Percentiles rank a stretch among this genome's conserved stretches.
phyloP scores from a whole-genome alignment of 257 asterid species.

The Solanum paucissectum region DNA sequence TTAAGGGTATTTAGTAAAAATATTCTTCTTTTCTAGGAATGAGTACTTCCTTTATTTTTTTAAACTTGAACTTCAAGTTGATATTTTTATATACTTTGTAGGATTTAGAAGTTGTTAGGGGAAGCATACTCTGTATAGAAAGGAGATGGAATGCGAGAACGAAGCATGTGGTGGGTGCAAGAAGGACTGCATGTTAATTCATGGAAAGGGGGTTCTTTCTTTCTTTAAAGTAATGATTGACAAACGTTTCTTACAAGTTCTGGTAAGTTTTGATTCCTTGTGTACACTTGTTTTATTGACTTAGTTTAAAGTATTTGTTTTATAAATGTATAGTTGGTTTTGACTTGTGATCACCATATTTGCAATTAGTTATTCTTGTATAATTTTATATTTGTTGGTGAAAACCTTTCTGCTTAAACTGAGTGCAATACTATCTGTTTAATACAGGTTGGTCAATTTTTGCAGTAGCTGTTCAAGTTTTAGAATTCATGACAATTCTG shows the following conservation, averaged over 20 bases:
- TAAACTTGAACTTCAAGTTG: not conserved
- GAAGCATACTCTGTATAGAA: not conserved
- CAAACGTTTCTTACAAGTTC: not conserved
- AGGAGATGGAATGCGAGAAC: not conserved
- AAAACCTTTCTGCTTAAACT: not conserved
- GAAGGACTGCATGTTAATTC: constrained; percentile 2
- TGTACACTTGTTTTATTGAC: not conserved
- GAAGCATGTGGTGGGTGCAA: constrained; percentile 5
- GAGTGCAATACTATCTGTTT: not conserved
- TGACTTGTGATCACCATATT: not conserved
- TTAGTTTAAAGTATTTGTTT: not conserved
- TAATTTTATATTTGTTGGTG: not conserved
- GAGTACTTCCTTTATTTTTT: not conserved
- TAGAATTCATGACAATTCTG: not conserved
- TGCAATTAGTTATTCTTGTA: not conserved
- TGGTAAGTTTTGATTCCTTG: constrained; percentile 8
- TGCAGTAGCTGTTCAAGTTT: not conserved
- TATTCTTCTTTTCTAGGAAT: not conserved
- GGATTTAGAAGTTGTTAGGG: not conserved
- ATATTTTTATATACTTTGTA: not conserved
- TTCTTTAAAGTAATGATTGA: constrained; percentile 26
- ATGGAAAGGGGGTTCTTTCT: constrained; percentile 1
- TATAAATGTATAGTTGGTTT: not conserved
- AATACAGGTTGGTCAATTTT: not conserved
- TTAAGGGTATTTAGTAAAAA: not conserved